phyloP scores from a whole-genome alignment of 179 eudicot genomes.

The Silene coronaria region DNA sequence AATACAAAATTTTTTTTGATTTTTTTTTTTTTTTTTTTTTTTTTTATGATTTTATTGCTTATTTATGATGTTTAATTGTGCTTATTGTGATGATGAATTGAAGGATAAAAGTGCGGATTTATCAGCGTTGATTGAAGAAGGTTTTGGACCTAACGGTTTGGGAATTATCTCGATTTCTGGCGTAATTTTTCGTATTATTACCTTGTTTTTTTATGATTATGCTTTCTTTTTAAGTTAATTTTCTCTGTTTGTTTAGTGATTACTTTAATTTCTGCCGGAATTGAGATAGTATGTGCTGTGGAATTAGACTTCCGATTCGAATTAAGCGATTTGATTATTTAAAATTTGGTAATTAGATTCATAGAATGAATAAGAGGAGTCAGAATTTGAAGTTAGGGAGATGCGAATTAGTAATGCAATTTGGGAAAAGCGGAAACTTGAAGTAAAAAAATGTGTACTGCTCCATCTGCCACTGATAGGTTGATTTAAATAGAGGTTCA shows the following conservation, averaged over 20 bases:
- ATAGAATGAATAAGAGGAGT: too few relatives aligned
- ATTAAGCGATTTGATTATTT: not conserved
- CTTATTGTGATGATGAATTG: slow-evolving; percentile 7
- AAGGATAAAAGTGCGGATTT: slow-evolving; percentile 58
- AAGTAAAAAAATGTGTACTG: too few relatives aligned
- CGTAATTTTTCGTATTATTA: slow-evolving; percentile 31
- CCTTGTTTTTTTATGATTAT: not conserved
- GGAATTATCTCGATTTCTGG: slow-evolving; percentile 73
- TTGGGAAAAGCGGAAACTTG: too few relatives aligned
- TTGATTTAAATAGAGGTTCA: too few relatives aligned
- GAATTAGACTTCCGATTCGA: not conserved
- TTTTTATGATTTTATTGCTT: not conserved
- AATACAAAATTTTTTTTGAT: too few relatives aligned
- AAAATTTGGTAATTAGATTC: not conserved
- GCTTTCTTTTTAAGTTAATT: not conserved
- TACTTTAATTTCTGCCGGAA: not conserved
- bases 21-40: too few relatives aligned
- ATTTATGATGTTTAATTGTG: not conserved
- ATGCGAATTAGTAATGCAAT: too few relatives aligned
- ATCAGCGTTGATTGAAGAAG: slow-evolving; percentile 64
- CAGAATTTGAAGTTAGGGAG: too few relatives aligned
- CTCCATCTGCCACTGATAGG: too few relatives aligned
- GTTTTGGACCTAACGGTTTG: slow-evolving; percentile 77
- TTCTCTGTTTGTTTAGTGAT: not conserved
- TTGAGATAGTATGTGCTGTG: not conserved